Evolutionary conservation across 1,284 basidiomycete species (phyloP).

Genomic region (Lentinus polychrous): DNA sequence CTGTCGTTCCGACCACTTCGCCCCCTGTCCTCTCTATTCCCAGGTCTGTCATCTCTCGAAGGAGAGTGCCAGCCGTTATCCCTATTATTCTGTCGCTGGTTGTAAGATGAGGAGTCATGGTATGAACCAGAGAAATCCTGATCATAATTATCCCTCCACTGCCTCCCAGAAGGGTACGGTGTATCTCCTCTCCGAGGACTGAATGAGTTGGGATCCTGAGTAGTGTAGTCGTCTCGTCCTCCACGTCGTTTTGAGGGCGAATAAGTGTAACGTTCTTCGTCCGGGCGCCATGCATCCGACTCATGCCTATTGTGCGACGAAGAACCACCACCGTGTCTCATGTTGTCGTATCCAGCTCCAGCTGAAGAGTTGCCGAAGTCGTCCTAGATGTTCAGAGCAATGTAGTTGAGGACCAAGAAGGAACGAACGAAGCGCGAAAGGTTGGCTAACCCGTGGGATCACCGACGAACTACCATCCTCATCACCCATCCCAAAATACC

Average conservation of each 20-base stretch:
- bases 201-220: conserved; percentile 41
- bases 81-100: not conserved
- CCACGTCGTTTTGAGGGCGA: conserved; percentile 34
- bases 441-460: conserved; percentile 32
- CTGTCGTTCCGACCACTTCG: conserved; percentile 16
- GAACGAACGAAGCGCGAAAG: conserved; percentile 7
- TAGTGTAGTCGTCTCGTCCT: conserved; percentile 43
- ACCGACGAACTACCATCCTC: conserved; percentile 28
- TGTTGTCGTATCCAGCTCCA: conserved; percentile 31
- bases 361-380: conserved; percentile 39
- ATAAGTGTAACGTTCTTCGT: conserved; percentile 47
- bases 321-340: conserved; percentile 40
- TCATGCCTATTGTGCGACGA: conserved; percentile 44
- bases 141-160: conserved; percentile 43
- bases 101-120: conserved; percentile 27
- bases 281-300: conserved; percentile 43
- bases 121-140: conserved; percentile 16
- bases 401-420: conserved; percentile 38
- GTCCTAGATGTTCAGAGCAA: conserved; percentile 31
- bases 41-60: conserved; percentile 29
- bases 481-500: conserved; percentile 37
- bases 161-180: conserved; percentile 29
- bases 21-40: conserved; percentile 13
- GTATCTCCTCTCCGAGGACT: conserved; percentile 22
- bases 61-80: conserved; percentile 29